These are phyloP conservation scores for Polytrichum formosum DNA, from an alignment of 225 moss, liverwort and hornwort species.

Conservation along the genomic window DNA sequence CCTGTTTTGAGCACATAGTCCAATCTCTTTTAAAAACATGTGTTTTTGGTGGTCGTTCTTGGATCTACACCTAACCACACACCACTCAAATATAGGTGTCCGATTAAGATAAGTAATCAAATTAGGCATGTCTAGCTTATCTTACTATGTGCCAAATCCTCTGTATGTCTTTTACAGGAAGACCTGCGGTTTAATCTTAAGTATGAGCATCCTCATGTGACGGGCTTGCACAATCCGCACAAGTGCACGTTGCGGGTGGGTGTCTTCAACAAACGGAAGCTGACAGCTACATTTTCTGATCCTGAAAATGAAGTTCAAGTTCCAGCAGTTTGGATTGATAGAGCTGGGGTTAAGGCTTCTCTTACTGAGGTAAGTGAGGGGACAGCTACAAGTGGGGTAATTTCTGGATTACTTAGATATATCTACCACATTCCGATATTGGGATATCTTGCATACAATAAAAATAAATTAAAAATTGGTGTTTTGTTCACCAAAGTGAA, in stretches of 20 bases:
- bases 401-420: neutral
- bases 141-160: no score
- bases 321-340: conserved; percentile 66
- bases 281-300: conserved; percentile 49
- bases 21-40: no score
- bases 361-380: conserved; percentile 34
- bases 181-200: conserved; percentile 56
- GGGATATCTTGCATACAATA: no score
- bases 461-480: no score
- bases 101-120: no score
- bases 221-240: conserved; percentile 11
- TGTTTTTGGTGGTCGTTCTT: no score
- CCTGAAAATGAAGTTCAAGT: conserved; percentile 33
- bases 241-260: conserved; percentile 39
- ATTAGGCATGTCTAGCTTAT: no score
- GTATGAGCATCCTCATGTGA: conserved; percentile 40
- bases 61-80: no score
- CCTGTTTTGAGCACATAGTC: no score
- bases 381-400: neutral
- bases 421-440: no score
- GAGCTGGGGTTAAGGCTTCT: conserved; percentile 62
- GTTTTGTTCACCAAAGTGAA: no score
- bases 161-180: conserved; percentile 31
- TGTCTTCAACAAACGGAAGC: conserved; percentile 58
- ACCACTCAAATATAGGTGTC: no score